Conservation (phyloP, 768 basidiomycete genomes). For the Mycena filopes region DNA sequence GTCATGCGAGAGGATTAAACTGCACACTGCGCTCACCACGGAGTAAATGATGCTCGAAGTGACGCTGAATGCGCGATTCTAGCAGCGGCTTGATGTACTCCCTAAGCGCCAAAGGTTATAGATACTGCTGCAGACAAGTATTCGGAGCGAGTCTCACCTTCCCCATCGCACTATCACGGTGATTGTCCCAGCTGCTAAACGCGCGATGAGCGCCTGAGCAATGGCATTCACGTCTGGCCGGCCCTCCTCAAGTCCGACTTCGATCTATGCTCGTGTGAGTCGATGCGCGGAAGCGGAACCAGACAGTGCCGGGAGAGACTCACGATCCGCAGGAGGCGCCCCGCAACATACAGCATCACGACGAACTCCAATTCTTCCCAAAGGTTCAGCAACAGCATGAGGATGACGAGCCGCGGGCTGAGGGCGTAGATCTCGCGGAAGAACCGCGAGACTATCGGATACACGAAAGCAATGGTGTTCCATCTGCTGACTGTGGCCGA, state of each 20-base stretch:
- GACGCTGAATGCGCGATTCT: constrained; percentile 2
- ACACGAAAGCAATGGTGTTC: constrained; percentile 5
- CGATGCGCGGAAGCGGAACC: neutral
- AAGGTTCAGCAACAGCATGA: constrained; percentile 11
- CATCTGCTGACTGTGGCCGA: constrained; percentile 7
- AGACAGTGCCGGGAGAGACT: neutral
- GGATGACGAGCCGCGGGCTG: constrained; percentile 1
- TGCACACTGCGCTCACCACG: neutral
- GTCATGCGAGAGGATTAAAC: no score
- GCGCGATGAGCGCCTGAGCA: constrained; percentile 11
- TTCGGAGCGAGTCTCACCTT: neutral
- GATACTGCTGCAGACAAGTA: neutral
- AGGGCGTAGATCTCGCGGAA: constrained; percentile 16
- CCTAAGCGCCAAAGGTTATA: neutral
- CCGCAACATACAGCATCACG: constrained; percentile 2
- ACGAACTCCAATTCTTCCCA: constrained; percentile 20
- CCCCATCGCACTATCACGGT: constrained; percentile 2
- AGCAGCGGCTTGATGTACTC: constrained; percentile 10
- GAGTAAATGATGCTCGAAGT: constrained; percentile 22
- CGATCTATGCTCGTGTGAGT: constrained; percentile 3
- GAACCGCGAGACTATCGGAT: constrained; percentile 20
- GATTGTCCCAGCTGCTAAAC: neutral
- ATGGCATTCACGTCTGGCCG: constrained; percentile 16
- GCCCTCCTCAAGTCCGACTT: constrained; percentile 18
- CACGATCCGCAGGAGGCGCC: constrained; percentile 14